These are phyloP conservation scores for Podospora didyma DNA, from an alignment of 495 filamentous ascomycete genomes.

Conservation along the genomic window DNA sequence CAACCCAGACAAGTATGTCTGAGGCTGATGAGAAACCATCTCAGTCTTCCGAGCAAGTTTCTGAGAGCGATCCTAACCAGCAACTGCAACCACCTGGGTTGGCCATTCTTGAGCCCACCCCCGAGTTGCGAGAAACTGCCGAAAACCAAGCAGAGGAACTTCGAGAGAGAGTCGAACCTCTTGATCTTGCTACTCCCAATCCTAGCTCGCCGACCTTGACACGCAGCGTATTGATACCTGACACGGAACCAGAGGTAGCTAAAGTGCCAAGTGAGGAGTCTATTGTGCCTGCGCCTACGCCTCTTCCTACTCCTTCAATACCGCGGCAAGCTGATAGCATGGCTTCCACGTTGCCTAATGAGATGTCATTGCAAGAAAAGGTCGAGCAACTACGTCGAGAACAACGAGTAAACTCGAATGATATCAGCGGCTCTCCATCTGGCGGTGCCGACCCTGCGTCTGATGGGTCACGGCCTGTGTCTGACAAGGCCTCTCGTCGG, in stretches of 20 bases:
- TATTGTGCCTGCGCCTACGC: background rate
- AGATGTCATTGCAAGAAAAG: constrained; percentile 43
- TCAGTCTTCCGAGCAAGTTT: constrained; percentile 18
- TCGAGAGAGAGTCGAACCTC: constrained; percentile 58
- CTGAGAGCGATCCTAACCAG: constrained; percentile 11
- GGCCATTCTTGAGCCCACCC: constrained; percentile 17
- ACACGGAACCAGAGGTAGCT: background rate
- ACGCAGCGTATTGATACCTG: constrained; percentile 12
- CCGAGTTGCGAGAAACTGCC: constrained; percentile 12
- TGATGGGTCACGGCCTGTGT: constrained; percentile 11
- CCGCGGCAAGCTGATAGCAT: constrained; percentile 1
- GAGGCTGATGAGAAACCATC: constrained; percentile 27
- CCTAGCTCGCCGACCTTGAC: constrained; percentile 28
- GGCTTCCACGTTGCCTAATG: background rate
- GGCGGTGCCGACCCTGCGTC: constrained; percentile 8
- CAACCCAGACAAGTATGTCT: constrained; percentile 21
- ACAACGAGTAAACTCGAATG: constrained; percentile 30
- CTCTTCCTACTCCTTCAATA: background rate
- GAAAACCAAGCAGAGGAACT: constrained; percentile 16
- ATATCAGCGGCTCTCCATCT: constrained; percentile 13
- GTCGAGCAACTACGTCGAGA: constrained; percentile 46
- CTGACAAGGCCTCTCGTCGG: constrained; percentile 41
- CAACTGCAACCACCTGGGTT: constrained; percentile 19
- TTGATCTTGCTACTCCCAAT: constrained; percentile 68
- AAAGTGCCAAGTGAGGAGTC: constrained; percentile 9